Evolutionary conservation across 495 filamentous ascomycete species (phyloP), one percentile per base, ranked within the genome.

Genomic region (Hypoxylon lenormandii): DNA sequence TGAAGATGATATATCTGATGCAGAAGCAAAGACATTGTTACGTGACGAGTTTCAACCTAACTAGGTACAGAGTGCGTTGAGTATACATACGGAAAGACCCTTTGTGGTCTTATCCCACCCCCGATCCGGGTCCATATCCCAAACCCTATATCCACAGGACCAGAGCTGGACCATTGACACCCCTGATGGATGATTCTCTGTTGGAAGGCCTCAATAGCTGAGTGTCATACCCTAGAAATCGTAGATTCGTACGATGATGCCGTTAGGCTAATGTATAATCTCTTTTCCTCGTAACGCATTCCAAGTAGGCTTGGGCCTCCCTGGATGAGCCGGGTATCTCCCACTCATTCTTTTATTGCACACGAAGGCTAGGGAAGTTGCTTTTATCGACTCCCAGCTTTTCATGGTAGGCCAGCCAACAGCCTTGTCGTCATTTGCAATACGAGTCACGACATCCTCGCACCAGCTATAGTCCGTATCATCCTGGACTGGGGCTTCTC

Each of bases 401-500:
- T 33, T 73, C 26, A 75, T 48, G 6, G 72, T 37, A 7, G 58
- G 65, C 10, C 75, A 80, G 22, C 82, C 81, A 43, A 83, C 48
- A 22, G 72, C 72, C 19, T 73, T 78, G 0, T 55, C 53, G 66
- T 82, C 78, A 1, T 56, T 66, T 42, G 23, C 67, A n/a, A 81
- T 54, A 7, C 15, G 60, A 45, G 76, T 60, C 54, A 81, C 48
- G 3, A 80, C 82, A 43, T 82, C 76, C 47, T 76, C 69, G 11
- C 82, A 76, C 83, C 80, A 85, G 10, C 23, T 26, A 0, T 78
- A 85, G 11, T 69, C 75, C 12, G 47, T 40, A 33, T 77, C 49
- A 26, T 64, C 64, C 57, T 76, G 71, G 23, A 83, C 70, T 36
- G 80, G 77, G 5, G 72, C 75, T 11, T 56, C 72, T 43, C 70